A percentile compares a stretch with the other conserved stretches of the same genome.
Conservation (phyloP, 345 rosid genomes). For the Murraya paniculata region DNA sequence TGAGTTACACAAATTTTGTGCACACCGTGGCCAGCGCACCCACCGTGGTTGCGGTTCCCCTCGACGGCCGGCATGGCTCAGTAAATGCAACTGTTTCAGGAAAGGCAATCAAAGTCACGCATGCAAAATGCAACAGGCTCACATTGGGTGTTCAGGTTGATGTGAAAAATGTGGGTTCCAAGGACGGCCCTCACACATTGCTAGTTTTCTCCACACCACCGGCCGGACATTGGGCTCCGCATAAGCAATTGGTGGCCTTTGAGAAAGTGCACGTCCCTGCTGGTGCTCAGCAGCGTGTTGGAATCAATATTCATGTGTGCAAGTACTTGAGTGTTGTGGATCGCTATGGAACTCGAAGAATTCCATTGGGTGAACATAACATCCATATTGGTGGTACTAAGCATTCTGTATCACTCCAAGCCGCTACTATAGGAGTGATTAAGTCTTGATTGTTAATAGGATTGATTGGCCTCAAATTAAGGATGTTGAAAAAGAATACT, state of each 20-base stretch:
- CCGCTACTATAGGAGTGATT: conserved; percentile 47
- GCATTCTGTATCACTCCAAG: conserved; percentile 68
- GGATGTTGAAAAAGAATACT: background rate
- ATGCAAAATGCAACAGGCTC: conserved; percentile 21
- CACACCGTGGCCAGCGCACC: conserved; percentile 62
- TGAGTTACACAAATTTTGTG: conserved; percentile 71
- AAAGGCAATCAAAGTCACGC: conserved; percentile 41
- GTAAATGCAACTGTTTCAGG: conserved; percentile 42
- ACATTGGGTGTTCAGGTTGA: conserved; percentile 62
- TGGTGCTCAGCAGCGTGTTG: conserved; percentile 44
- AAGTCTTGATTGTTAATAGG: conserved; percentile 29
- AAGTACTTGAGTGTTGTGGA: conserved; percentile 83
- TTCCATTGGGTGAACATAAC: conserved; percentile 73
- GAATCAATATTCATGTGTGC: conserved; percentile 74
- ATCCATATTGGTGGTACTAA: conserved; percentile 61
- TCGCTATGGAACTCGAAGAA: conserved; percentile 68
- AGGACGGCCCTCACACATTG: conserved; percentile 63
- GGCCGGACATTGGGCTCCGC: conserved; percentile 62
- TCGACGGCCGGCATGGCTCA: conserved; percentile 41
- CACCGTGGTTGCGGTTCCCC: conserved; percentile 37
- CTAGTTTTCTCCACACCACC: conserved; percentile 74
- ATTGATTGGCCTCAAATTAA: background rate
- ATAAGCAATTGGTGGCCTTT: conserved; percentile 72
- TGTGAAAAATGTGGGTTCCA: conserved; percentile 58
- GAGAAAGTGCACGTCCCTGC: conserved; percentile 58